Evolutionary conservation across 805 yeast species (phyloP).

Genomic region (Zygotorulaspora chibaensis): DNA sequence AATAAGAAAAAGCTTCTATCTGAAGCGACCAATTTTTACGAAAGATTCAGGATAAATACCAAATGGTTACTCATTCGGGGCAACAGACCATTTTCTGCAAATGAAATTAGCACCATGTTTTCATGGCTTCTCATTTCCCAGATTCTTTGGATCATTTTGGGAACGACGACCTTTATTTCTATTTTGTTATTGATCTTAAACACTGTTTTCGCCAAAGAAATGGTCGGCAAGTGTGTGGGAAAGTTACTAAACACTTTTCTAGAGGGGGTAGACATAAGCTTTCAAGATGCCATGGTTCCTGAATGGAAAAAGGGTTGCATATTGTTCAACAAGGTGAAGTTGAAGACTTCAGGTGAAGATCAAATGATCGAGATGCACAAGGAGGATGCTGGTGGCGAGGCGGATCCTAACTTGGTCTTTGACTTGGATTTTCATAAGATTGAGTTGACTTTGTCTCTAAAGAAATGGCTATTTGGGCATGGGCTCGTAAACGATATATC

Average conservation of each 20-base stretch:
- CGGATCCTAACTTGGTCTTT: conserved; percentile 47
- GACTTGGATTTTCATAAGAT: conserved; percentile 78
- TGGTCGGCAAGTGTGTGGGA: conserved; percentile 77
- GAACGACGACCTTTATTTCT: conserved; percentile 89
- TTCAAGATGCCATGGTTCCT: conserved; percentile 88
- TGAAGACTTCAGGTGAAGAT: conserved; percentile 51
- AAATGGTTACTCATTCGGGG: conserved; percentile 77
- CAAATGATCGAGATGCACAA: conserved; percentile 4
- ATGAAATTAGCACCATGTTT: conserved; percentile 80
- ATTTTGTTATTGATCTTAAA: conserved; percentile 67
- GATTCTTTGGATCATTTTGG: conserved; percentile 68
- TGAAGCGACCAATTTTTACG: conserved; percentile 40
- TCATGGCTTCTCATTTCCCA: conserved; percentile 90
- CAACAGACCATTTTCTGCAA: conserved; percentile 80
- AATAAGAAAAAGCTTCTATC: conserved; percentile 39
- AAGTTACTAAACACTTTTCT: conserved; percentile 65
- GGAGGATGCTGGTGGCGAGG: conserved; percentile 1
- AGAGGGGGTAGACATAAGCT: conserved; percentile 73
- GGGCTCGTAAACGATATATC: conserved; percentile 80
- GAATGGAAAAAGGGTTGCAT: conserved; percentile 87
- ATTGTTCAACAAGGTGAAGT: conserved; percentile 68
- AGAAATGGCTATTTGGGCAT: conserved; percentile 80
- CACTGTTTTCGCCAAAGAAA: conserved; percentile 83
- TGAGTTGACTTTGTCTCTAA: conserved; percentile 71
- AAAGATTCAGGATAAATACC: conserved; percentile 48